Percentiles rank a stretch among this genome's conserved stretches.
These are phyloP conservation scores for Coccomyxa subellipsoidea DNA, from an alignment of 163 green algal genomes.

Conservation along the genomic window DNA sequence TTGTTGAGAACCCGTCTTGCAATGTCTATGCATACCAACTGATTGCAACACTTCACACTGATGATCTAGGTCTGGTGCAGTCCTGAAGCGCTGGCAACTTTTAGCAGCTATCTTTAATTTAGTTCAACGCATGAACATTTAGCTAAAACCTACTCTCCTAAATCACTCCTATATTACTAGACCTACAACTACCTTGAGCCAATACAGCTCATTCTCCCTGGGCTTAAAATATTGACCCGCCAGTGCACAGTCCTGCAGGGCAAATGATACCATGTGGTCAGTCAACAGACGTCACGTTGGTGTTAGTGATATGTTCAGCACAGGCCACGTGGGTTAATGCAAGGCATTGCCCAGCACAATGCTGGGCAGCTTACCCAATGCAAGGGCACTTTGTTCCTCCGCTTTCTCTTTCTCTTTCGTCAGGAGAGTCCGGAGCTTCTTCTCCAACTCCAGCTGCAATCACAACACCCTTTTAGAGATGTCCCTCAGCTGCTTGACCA, in stretches of 20 bases:
- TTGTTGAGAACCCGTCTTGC: too few species aligned
- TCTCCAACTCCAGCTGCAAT: conserved; percentile 76
- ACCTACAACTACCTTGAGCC: too few species aligned
- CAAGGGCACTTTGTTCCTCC: conserved; percentile 80
- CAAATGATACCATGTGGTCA: neutral
- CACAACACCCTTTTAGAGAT: neutral
- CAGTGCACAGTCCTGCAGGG: neutral
- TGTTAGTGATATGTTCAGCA: neutral
- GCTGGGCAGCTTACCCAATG: conserved; percentile 49
- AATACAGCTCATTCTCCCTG: too few species aligned
- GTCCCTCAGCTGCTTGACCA: neutral
- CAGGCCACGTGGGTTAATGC: neutral
- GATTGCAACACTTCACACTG: too few species aligned
- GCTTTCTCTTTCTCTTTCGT: conserved; percentile 85
- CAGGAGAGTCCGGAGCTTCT: conserved; percentile 74
- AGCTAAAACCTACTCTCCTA: too few species aligned
- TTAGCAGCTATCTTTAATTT: too few species aligned
- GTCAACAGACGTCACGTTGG: too few species aligned
- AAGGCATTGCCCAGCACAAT: neutral
- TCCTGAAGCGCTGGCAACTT: too few species aligned
- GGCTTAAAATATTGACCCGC: conserved; percentile 7
- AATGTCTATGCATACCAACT: too few species aligned
- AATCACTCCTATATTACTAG: too few species aligned
- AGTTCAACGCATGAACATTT: too few species aligned
- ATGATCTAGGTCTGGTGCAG: too few species aligned